Conservation (phyloP, 2,329 filamentous ascomycete species). For the Colletotrichum shisoi region DNA sequence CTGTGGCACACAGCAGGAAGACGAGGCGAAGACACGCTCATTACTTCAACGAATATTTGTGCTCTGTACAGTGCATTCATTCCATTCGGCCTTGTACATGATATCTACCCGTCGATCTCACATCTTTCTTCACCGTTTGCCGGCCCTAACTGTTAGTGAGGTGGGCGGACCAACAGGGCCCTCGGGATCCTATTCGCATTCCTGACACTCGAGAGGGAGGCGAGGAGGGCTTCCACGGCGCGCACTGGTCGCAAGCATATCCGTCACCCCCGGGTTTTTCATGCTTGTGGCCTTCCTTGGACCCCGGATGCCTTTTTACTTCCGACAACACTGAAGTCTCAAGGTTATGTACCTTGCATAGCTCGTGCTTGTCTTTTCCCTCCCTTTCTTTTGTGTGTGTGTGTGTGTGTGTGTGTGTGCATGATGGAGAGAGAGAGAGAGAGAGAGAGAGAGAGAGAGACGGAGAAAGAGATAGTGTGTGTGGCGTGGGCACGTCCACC, state of each 20-base stretch:
- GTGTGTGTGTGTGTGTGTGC: too few species aligned
- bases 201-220: conserved; percentile 1
- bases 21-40: conserved; percentile 14
- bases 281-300: conserved; percentile 7
- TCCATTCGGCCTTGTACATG: not conserved
- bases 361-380: not conserved
- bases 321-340: conserved; percentile 9
- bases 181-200: not conserved
- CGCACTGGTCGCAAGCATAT: conserved; percentile 21
- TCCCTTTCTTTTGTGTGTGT: too few species aligned
- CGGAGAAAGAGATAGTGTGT: too few species aligned
- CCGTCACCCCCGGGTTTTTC: not conserved
- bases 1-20: conserved; percentile 20
- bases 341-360: not conserved
- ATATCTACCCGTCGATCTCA: not conserved
- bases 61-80: conserved; percentile 16
- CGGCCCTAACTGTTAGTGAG: not conserved
- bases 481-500: not conserved
- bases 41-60: conserved; percentile 4
- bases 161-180: not conserved
- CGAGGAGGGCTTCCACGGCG: conserved; percentile 13
- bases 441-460: too few species aligned
- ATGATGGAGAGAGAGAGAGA: too few species aligned
- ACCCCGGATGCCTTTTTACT: conserved; percentile 10
- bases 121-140: not conserved